phyloP scores from a whole-genome alignment of 768 basidiomycete species.

The Mycena floridula region DNA sequence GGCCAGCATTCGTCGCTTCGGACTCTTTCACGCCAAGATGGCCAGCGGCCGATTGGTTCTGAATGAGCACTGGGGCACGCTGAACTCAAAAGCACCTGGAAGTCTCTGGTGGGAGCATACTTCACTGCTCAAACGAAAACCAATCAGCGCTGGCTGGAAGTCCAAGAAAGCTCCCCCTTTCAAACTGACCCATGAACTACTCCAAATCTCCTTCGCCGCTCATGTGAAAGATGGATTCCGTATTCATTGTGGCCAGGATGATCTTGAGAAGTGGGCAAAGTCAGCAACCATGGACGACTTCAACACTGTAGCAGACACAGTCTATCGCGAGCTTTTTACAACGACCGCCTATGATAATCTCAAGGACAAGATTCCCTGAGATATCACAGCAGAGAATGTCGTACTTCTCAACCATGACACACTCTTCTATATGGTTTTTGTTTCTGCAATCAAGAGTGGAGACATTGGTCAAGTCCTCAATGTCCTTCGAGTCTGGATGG shows the following conservation, averaged over 20 bases:
- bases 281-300: slow-evolving; percentile 6
- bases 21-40: too few species aligned
- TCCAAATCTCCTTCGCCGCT: slow-evolving; percentile 10
- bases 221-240: slow-evolving; percentile 12
- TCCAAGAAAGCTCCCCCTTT: slow-evolving; percentile 8
- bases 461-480: too few species aligned
- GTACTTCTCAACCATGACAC: too few species aligned
- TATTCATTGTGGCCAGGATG: slow-evolving; percentile 1
- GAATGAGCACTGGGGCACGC: too few species aligned
- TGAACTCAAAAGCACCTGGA: too few species aligned
- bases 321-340: slow-evolving; percentile 7
- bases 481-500: too few species aligned
- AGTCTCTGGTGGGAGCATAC: too few species aligned
- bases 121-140: too few species aligned
- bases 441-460: too few species aligned
- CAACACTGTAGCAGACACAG: slow-evolving; percentile 3
- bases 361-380: slow-evolving; percentile 12
- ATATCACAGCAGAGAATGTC: slow-evolving; percentile 8
- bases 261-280: slow-evolving; percentile 7
- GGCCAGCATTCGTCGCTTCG: too few species aligned
- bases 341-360: slow-evolving; percentile 2
- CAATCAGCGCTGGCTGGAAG: slow-evolving; percentile 11
- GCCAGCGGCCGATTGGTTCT: too few species aligned
- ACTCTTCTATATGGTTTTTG: too few species aligned
- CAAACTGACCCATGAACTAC: slow-evolving; percentile 9